Percentiles rank a stretch among this genome's conserved stretches.
phyloP scores from a whole-genome alignment of 805 yeast genomes.

The Kluyveromyces siamensis region DNA sequence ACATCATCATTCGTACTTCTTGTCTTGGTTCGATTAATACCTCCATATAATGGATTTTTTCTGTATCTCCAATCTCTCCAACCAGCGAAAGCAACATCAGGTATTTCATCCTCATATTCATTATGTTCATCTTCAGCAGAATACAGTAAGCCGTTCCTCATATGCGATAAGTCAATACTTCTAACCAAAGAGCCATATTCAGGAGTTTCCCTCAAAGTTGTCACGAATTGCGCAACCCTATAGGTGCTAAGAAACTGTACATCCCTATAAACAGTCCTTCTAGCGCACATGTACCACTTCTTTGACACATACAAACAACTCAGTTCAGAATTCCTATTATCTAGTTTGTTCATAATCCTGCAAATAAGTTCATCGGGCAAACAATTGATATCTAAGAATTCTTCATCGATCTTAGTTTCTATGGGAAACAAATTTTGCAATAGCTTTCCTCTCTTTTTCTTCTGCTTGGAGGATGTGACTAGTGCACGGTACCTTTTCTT shows the following conservation, averaged over 20 bases:
- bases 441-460: slow-evolving; percentile 3
- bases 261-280: slow-evolving; percentile 43
- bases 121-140: background rate
- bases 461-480: slow-evolving; percentile 14
- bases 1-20: slow-evolving; percentile 5
- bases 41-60: slow-evolving; percentile 56
- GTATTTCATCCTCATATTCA: slow-evolving; percentile 5
- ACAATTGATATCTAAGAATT: slow-evolving; percentile 15
- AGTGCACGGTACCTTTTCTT: slow-evolving; percentile 12
- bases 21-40: slow-evolving; percentile 8
- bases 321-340: slow-evolving; percentile 35
- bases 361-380: slow-evolving; percentile 29
- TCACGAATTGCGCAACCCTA: slow-evolving; percentile 70
- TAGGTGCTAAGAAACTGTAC: slow-evolving; percentile 62
- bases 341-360: slow-evolving; percentile 10
- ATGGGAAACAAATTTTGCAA: slow-evolving; percentile 4
- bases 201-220: slow-evolving; percentile 49
- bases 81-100: slow-evolving; percentile 48
- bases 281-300: slow-evolving; percentile 41
- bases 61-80: slow-evolving; percentile 91
- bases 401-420: background rate
- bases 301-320: slow-evolving; percentile 43
- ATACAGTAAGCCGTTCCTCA: slow-evolving; percentile 32
- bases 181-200: slow-evolving; percentile 49
- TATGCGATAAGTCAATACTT: slow-evolving; percentile 46